Conservation (phyloP, 805 yeast species). For the Wickerhamomyces ciferrii region DNA sequence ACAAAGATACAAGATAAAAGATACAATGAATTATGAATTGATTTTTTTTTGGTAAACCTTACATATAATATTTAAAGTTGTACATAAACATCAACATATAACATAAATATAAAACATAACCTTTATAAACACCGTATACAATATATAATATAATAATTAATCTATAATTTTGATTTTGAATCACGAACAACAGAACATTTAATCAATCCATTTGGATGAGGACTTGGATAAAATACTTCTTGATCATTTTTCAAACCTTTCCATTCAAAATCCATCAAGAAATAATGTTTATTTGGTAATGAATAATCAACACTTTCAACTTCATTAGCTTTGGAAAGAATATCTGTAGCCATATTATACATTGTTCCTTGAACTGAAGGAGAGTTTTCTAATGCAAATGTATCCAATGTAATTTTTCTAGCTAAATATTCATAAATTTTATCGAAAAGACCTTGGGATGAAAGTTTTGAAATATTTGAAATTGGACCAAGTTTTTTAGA, state of each 20-base stretch:
- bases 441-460: slow-evolving; percentile 65
- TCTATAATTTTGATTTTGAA: slow-evolving; percentile 48
- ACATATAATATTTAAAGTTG: not conserved
- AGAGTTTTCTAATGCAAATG: slow-evolving; percentile 81
- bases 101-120: too few relatives aligned
- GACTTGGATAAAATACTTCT: slow-evolving; percentile 82
- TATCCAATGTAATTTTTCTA: slow-evolving; percentile 62
- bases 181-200: slow-evolving; percentile 79
- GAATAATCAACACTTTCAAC: slow-evolving; percentile 65
- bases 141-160: not conserved
- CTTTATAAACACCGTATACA: too few relatives aligned
- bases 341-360: slow-evolving; percentile 84
- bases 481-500: slow-evolving; percentile 44
- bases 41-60: too few relatives aligned
- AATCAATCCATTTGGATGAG: slow-evolving; percentile 92
- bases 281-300: slow-evolving; percentile 90
- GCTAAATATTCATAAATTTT: slow-evolving; percentile 54
- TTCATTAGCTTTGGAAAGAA: slow-evolving; percentile 51
- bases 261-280: slow-evolving; percentile 77
- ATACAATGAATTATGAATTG: not conserved
- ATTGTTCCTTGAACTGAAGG: slow-evolving; percentile 97
- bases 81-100: not conserved
- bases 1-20: too few relatives aligned
- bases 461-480: slow-evolving; percentile 40
- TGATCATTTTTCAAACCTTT: slow-evolving; percentile 77